Base-by-base conservation (phyloP, 1,284 basidiomycete species). In the Cutaneotrichosporon sp. region DNA sequence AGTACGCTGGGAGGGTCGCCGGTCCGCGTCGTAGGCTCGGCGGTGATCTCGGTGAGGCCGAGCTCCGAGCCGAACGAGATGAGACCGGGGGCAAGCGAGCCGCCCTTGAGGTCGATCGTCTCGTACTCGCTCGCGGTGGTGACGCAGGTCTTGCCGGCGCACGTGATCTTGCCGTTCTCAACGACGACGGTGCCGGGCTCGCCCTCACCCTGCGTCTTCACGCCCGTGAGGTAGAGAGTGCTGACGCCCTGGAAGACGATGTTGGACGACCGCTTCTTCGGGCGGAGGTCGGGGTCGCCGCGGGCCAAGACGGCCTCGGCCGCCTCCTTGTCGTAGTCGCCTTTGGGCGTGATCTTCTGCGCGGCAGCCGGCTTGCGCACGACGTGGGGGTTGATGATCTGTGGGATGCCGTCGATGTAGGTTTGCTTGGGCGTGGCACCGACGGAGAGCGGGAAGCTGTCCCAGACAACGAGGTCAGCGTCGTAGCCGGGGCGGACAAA, bases 391-490 rank as follows among this genome's bases (percentile, higher is more conserved):
- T 68, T 56, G 56, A 78, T 67, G 53, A 79, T 72, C 67, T 85
- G 83, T 0, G 79, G 67, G 42, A 83, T 81, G 24, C 83, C 84
- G 79, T 85, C 71, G 85, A 92, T 70, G 84, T 90, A 69, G 82
- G 83, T 83, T 64, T 84, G 82, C 27, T 79, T 76, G 1, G 84
- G 84, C 1, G 83, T 84, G 0, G 83, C 82, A n/a, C 82, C 82
- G 3, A 93, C 82, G 0, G 86, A 80, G 29, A 95, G 83, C 0
- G 92, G 92, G 77, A 92, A 91, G 24, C 86, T 88, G 68, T 94
- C 90, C 92, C 92, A 95, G 4, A 95, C 82, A 18, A 93, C 90
- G n/a, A 95, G 68, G 75, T 94, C 76, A 36, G 79, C 78, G 63
- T 78, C 81, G 64, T 78, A 82, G 18, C 90, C 90, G 70, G 82